Conservation (phyloP, 169 alveolate genomes). For the Cryptosporidium sp. region DNA sequence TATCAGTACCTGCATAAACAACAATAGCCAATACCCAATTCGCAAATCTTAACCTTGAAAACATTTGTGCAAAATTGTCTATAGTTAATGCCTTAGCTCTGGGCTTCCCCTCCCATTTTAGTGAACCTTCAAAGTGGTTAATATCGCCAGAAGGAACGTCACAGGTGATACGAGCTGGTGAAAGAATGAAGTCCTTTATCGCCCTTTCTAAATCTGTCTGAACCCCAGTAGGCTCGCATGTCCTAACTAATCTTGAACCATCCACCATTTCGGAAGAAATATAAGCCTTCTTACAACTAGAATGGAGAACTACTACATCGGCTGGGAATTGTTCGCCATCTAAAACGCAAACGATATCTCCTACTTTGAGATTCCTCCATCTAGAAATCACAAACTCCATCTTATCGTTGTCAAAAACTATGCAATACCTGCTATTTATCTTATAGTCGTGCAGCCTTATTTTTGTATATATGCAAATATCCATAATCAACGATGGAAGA, state of each 20-base stretch:
- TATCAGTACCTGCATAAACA: slow-evolving; percentile 71
- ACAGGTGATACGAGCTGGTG: slow-evolving; percentile 45
- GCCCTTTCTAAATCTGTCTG: slow-evolving; percentile 72
- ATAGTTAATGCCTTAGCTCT: slow-evolving; percentile 49
- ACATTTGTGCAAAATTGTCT: slow-evolving; percentile 68
- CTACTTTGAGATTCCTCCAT: slow-evolving; percentile 60
- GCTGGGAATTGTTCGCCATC: slow-evolving; percentile 75
- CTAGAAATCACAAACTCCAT: slow-evolving; percentile 55
- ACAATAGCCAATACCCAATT: slow-evolving; percentile 68
- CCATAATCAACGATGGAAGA: slow-evolving; percentile 51
- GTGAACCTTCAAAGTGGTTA: slow-evolving; percentile 56
- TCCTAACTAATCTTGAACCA: slow-evolving; percentile 62
- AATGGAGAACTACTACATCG: slow-evolving; percentile 65
- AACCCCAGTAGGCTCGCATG: slow-evolving; percentile 59
- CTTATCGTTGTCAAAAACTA: slow-evolving; percentile 50
- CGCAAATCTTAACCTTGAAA: slow-evolving; percentile 67
- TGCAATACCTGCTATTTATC: slow-evolving; percentile 49
- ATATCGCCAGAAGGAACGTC: slow-evolving; percentile 70
- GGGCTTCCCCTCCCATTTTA: slow-evolving; percentile 74
- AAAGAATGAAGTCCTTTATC: slow-evolving; percentile 40
- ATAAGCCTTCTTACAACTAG: slow-evolving; percentile 74
- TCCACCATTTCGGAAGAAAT: slow-evolving; percentile 65
- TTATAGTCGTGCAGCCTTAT: slow-evolving; percentile 27
- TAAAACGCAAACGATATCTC: slow-evolving; percentile 54
- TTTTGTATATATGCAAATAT: slow-evolving; percentile 21